Base-by-base conservation (phyloP, 108 stramenopile genomes). In the Parmales sp. region DNA sequence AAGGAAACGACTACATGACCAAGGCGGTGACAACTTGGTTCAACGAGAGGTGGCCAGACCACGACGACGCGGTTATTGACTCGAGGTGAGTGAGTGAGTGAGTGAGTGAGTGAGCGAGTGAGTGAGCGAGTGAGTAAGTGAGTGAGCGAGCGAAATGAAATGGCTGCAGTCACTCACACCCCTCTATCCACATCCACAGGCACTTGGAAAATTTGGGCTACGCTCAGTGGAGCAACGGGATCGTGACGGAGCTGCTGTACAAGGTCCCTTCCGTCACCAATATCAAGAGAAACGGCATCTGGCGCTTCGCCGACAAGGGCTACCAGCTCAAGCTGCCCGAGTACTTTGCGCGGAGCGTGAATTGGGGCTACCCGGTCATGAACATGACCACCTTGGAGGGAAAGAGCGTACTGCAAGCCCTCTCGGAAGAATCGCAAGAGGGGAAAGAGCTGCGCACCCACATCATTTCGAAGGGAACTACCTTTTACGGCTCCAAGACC, bases 191-290 rank as follows among this genome's bases (percentile, higher is more conserved):
- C 46, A 48, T 23, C 46, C 22, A 48, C 22, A 48, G 22, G 22
- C 19, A 48, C 46, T 13, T 48, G 8, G 22, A 48, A 3, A 13
- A 23, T n/a, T 13, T 48, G 11, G 46, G 46, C 3, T 48, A 48
- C 46, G 46, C 46, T 3, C 46, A 48, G 46, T 48, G 46, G 46
- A 23, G 46, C 46, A 48, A 48, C 46, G 46, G 46, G 46, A 13
- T 13, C 4, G 22, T 23, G 22, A 48, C 16, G 11, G 23, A 48
- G 2, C 16, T 48, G 4, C 4, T 48, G 46, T 48, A 23, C 16
- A 4, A 23, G 4, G 46, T 48, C 22, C 46, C 46, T 23, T 13
- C 11, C 23, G 46, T 48, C 11, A 48, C 46, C 22, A 48, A 48
- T 23, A 48, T 48, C 5, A 48, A 48, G 46, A 48, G 46, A 13